Percentiles rank a stretch among this genome's conserved stretches.
phyloP scores from a whole-genome alignment of 495 filamentous ascomycete genomes.

The Rostrohypoxylon terebratum region DNA sequence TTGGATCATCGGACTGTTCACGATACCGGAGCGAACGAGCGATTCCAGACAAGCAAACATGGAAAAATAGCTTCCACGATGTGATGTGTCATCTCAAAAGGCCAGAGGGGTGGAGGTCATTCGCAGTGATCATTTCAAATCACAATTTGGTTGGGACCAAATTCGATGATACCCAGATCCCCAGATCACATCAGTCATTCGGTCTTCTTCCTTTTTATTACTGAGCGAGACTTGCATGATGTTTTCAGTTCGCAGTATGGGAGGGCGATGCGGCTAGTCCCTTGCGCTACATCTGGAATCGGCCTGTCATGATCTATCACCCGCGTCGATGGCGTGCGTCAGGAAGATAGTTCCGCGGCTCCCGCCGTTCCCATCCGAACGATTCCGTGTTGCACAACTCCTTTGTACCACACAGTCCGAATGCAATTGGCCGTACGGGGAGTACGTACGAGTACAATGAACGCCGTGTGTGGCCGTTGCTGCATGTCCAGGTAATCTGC shows the following conservation, averaged over 20 bases:
- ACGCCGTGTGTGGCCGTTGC: conserved; percentile 25
- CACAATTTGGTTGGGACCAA: background rate
- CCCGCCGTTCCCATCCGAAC: conserved; percentile 28
- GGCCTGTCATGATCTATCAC: conserved; percentile 27
- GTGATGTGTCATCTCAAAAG: background rate
- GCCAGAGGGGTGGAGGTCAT: background rate
- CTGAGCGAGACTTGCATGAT: background rate
- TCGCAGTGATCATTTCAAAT: background rate
- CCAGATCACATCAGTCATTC: background rate
- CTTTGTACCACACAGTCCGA: conserved; percentile 25
- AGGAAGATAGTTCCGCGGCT: conserved; percentile 30
- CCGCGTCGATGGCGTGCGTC: conserved; percentile 13
- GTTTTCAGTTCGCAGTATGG: background rate
- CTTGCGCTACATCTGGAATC: background rate
- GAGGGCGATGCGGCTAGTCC: background rate
- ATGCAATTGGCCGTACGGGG: conserved; percentile 5
- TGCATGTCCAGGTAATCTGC: conserved; percentile 10
- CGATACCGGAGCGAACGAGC: background rate
- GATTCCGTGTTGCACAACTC: conserved; percentile 25
- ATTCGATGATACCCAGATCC: background rate
- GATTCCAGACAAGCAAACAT: background rate
- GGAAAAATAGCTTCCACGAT: background rate
- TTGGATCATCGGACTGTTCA: background rate
- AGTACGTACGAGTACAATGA: conserved; percentile 27
- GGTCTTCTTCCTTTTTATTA: too few relatives aligned